Conservation (phyloP, 129 eudicot species). For the Gnaphalium uliginosum region DNA sequence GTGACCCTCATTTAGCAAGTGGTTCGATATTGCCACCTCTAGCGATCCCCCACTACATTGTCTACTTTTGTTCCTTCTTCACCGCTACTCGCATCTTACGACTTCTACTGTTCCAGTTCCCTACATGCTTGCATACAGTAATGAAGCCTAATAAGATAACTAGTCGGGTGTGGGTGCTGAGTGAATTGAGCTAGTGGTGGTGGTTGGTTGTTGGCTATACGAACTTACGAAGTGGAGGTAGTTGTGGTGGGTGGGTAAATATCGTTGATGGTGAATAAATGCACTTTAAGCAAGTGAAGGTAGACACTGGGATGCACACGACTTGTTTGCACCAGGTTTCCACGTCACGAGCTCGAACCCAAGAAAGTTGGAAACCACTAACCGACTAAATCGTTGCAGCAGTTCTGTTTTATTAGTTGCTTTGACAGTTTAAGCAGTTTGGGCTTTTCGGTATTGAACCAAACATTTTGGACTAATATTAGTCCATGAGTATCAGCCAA, state of each 20-base stretch:
- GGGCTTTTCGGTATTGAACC: not conserved
- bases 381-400: not conserved
- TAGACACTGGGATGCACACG: not conserved
- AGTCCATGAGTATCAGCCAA: not conserved
- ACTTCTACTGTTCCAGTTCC: not conserved
- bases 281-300: not conserved
- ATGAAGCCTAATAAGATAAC: not conserved
- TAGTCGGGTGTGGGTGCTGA: not conserved
- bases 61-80: too few relatives aligned
- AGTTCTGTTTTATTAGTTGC: not conserved
- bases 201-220: not conserved
- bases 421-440: not conserved
- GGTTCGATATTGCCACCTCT: not conserved
- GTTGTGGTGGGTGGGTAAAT: slow-evolving; percentile 8
- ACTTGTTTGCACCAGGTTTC: not conserved
- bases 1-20: too few relatives aligned
- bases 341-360: too few relatives aligned
- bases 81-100: not conserved
- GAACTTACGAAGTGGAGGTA: slow-evolving; percentile 1
- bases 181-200: slow-evolving; percentile 5
- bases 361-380: slow-evolving; percentile 13
- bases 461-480: not conserved
- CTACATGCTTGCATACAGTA: not conserved
- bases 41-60: not conserved
- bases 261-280: not conserved